Evolutionary conservation across 768 basidiomycete species (phyloP), one percentile per base, ranked within the genome.

Genomic region (Calocera viscosa): DNA sequence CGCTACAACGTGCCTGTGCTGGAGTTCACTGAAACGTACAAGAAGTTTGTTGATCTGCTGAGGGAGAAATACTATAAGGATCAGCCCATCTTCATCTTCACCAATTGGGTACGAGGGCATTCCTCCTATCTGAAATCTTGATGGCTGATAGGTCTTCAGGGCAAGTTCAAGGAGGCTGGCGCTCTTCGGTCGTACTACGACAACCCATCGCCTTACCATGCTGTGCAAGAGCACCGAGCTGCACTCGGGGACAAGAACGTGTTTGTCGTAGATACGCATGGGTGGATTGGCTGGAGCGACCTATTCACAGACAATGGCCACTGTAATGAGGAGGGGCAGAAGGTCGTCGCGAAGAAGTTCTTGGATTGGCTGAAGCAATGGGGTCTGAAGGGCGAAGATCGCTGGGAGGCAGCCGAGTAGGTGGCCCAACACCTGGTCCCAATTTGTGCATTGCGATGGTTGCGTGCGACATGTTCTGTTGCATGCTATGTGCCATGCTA

Each of bases 251-350:
- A 84, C 72, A 72, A 76, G 66, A 77, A 81, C 68, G 76, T 82
- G 22, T 83, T 80, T 73, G 74, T 84, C 0, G 83, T 85, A 26
- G 77, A 85, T 69, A 82, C 83, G 8, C 83, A 81, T 0, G 83
- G 82, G 2, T 86, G 83, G 83, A 79, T 83, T 22, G 76, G 77
- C 1, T 83, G 70, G 67, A 78, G 71, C 0, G 83, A 85, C 68
- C 81, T 84, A 16, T 49, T 28, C 32, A 35, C n/a, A 60, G 81
- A 80, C 67, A 84, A 84, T 66, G 70, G 72, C 19, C 83, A 84
- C 69, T 84, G 83, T 0, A 81, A 75, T 65, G 76, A 80, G 12
- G 69, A 72, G 0, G 83, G 84, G 0, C 82, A 83, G 63, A 67
- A 68, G 40, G 81, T 80, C 67, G 81, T 84, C 67, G 81, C 83